Base-by-base conservation (phyloP, 805 yeast species). In the Cyberlindnera xylosilytica region DNA sequence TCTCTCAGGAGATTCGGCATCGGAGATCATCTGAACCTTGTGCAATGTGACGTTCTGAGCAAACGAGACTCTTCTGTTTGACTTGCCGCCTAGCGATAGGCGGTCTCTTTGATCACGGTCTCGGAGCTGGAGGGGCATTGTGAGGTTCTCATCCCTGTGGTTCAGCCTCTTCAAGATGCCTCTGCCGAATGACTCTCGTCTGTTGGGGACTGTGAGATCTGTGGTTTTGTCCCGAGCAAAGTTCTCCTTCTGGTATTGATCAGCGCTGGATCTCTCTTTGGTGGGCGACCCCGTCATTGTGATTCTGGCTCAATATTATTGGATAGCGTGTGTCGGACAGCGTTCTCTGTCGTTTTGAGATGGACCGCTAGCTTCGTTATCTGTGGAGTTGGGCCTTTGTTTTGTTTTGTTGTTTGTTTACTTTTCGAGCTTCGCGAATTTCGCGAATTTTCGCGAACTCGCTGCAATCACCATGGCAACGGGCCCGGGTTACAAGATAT, bases 41-140 rank as follows among this genome's bases (percentile, higher is more conserved):
- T 57, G 62, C n/a, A 58, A 36, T 2, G 62, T 57, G 3, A 56
- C 62, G 19, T 58, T 61, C 27, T 61, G 62, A 11, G 60, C 60
- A 35, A 58, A 58, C 1, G 62, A 58, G 2, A 58, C 62, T 17
- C 62, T 48, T 41, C 62, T 44, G 40, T 52, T 51, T 33, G 52
- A 49, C 2, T 43, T 47, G 4, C 34, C 41, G 9, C 33, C 47
- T 20, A 39, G 38, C 4, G 53, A 23, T 4, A 32, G 39, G 2
- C 40, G 16, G 12, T 35, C 47, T 8, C 42, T 46, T 4, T 34
- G 32, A 33, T 52, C 53, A 13, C 52, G 28, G 9, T 55, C 42
- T 3, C 54, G 45, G 5, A 56, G 40, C 1, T 50, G 60, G 18
- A 46, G 30, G 15, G 51, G 34, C 0, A 49, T 36, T 1, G 58